Evolutionary conservation across 148 eudicot species (phyloP).

Genomic region (Rhododendron ovatum): DNA sequence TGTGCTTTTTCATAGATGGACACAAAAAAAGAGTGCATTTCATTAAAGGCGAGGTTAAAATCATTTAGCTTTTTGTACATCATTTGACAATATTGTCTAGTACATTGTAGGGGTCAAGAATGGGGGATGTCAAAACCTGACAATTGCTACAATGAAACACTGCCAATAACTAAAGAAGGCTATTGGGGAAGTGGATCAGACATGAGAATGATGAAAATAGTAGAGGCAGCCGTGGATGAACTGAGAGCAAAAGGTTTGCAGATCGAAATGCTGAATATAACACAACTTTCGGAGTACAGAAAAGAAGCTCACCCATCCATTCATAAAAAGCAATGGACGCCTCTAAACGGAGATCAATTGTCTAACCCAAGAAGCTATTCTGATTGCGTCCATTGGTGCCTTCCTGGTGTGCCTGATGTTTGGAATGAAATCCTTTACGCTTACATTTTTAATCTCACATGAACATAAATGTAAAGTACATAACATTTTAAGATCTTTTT

Average conservation of each 20-base stretch:
- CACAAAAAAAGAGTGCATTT: no score
- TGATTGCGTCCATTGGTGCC: slow-evolving; percentile 66
- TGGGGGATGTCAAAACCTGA: slow-evolving; percentile 54
- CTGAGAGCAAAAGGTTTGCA: slow-evolving; percentile 47
- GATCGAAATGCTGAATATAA: slow-evolving; percentile 61
- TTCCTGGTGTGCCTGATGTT: slow-evolving; percentile 50
- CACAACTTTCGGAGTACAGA: slow-evolving; percentile 82
- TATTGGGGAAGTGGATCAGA: slow-evolving; percentile 68
- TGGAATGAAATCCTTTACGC: slow-evolving; percentile 48
- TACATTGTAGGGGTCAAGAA: slow-evolving; percentile 56
- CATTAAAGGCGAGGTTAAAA: no score
- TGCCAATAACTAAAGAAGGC: slow-evolving; percentile 38
- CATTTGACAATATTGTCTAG: neutral
- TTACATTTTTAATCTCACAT: slow-evolving; percentile 31
- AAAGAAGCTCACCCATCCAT: slow-evolving; percentile 71
- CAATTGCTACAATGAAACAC: slow-evolving; percentile 73
- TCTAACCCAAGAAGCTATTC: slow-evolving; percentile 41
- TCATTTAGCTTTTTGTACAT: neutral
- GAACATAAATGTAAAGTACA: neutral
- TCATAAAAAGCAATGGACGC: slow-evolving; percentile 41
- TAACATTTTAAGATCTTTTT: no score
- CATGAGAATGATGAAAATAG: slow-evolving; percentile 53
- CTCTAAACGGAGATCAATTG: slow-evolving; percentile 37
- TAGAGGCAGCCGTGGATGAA: slow-evolving; percentile 31
- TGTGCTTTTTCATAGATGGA: neutral